Evolutionary conservation across 2,329 filamentous ascomycete species (phyloP).

Genomic region (Penicillium thymicola): DNA sequence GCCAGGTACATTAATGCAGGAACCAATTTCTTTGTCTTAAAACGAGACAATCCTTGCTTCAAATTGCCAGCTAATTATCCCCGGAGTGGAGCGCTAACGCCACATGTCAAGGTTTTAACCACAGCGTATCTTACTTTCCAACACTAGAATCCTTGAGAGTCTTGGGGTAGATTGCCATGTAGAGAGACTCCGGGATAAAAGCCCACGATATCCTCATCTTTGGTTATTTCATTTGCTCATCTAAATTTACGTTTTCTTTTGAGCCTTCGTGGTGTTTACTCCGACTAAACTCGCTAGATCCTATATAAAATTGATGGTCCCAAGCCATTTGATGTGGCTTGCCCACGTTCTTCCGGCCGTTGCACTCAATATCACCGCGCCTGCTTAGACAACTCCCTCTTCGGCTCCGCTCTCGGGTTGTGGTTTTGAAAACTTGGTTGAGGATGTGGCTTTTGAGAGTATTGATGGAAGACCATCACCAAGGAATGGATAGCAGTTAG

Average conservation of each 20-base stretch:
- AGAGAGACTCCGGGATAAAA: background rate
- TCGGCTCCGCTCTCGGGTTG: background rate
- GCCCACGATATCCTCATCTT: background rate
- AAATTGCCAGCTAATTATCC: conserved; percentile 3
- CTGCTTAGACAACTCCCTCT: background rate
- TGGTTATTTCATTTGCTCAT: background rate
- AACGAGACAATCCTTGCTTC: background rate
- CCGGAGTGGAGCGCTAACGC: no score
- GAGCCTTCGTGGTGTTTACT: conserved; percentile 2
- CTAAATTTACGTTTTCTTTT: background rate
- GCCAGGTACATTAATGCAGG: background rate
- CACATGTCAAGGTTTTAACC: background rate
- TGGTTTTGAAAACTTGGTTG: background rate
- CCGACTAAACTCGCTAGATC: background rate
- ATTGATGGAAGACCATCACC: background rate
- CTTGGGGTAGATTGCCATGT: background rate
- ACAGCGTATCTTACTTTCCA: background rate
- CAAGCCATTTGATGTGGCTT: conserved; percentile 1
- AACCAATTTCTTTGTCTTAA: background rate
- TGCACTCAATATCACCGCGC: background rate
- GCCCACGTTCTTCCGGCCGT: background rate
- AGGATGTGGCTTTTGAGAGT: background rate
- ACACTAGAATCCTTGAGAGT: background rate
- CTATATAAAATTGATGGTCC: background rate
- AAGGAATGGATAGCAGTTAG: background rate